Evolutionary conservation across 306 rosid species (phyloP), one percentile per base, ranked within the genome.

Genomic region (Ziziphus jujuba): DNA sequence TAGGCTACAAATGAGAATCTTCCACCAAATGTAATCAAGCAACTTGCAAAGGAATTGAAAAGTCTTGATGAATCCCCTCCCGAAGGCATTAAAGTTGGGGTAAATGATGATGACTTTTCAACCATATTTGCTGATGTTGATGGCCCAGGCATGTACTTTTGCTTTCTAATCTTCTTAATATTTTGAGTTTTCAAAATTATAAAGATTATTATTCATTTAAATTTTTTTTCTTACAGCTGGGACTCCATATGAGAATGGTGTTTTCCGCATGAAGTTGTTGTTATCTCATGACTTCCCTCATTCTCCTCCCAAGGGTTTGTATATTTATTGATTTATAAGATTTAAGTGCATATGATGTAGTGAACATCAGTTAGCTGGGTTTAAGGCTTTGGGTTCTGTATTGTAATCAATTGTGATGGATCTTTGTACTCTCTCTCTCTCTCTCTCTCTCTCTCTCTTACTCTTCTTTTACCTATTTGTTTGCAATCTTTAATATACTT

Each of bases 1-100:
- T 82, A 90, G 99, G 97, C 99, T 35, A 88, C 99, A 5, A 95
- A 95, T 72, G 99, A 95, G 77, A 95, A 95, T 82, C 95, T 95
- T 69, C 96, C 99, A 20, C 99, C 99, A 71, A 95, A 95, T 73
- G 99, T 90, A 21, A 87, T 95, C 66, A 95, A 82, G 82, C 99
- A 84, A 88, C 92, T 95, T 72, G 99, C 91, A 19, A 95, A 95
- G 84, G 99, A 95, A 81, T 81, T 95, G 89, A 95, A 95, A 81
- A 88, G 67, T 77, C 99, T 95, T 31, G 95, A 95, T 19, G 99
- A 95, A 70, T 85, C 89, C 71, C 99, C 99, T 35, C 97, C 99
- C 0, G 99, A 95, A 75, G 99, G 99, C 73, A 95, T 95, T 69
- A 90, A 95, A 83, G 99, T 95, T 45, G 79, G 82, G 3, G 87